These are phyloP conservation scores for Graphilbum fragrans DNA, from an alignment of 2,329 filamentous ascomycete species.

Conservation along the genomic window DNA sequence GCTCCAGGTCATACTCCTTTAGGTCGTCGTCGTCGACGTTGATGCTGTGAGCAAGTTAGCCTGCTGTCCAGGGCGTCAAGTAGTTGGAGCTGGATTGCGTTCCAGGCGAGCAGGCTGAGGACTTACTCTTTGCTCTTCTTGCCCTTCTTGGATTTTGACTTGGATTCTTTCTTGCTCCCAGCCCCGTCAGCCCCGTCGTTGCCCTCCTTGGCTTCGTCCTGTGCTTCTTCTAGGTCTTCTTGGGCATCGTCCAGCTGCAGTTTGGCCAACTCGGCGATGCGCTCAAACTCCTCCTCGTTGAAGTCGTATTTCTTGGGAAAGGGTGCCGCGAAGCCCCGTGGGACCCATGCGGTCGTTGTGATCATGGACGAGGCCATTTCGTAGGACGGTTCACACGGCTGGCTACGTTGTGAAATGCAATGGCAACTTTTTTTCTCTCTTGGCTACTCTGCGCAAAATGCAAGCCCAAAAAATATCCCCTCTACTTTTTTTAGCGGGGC, in stretches of 20 bases:
- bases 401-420: not conserved
- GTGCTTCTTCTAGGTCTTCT: constrained; percentile 67
- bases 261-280: constrained; percentile 63
- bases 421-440: not conserved
- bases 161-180: constrained; percentile 13
- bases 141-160: constrained; percentile 13
- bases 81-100: too few relatives aligned
- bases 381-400: too few relatives aligned
- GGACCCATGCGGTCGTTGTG: constrained; percentile 64
- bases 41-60: constrained; percentile 21
- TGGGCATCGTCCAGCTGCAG: constrained; percentile 85
- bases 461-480: constrained; percentile 2
- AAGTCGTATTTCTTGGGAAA: constrained; percentile 66
- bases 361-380: constrained; percentile 49
- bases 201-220: constrained; percentile 15
- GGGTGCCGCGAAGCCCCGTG: constrained; percentile 62
- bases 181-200: constrained; percentile 7
- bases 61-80: too few relatives aligned
- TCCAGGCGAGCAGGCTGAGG: not conserved
- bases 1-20: constrained; percentile 90
- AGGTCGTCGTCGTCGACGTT: constrained; percentile 68
- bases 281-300: constrained; percentile 62
- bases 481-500: constrained; percentile 21
- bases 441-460: not conserved
- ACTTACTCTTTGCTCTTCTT: constrained; percentile 27